These are phyloP conservation scores for Xylariaceae sp. DNA, from an alignment of 2,329 filamentous ascomycete species.

Conservation along the genomic window DNA sequence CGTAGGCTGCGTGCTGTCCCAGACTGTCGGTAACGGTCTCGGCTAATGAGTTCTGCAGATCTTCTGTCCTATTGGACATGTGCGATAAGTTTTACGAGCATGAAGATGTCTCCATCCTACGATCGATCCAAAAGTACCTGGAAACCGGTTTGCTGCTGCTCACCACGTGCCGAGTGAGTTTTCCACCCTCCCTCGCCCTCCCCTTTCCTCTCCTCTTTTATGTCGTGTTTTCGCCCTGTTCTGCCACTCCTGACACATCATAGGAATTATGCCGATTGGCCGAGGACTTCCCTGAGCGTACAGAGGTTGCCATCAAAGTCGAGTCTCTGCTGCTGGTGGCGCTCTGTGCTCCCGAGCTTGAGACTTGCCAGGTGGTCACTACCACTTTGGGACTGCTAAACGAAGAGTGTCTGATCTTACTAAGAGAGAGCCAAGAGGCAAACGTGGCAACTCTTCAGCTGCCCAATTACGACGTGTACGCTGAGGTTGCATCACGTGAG, in stretches of 20 bases:
- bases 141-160: slow-evolving; percentile 51
- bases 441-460: slow-evolving; percentile 50
- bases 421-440: slow-evolving; percentile 44
- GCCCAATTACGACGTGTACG: slow-evolving; percentile 56
- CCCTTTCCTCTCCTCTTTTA: not conserved
- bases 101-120: slow-evolving; percentile 40
- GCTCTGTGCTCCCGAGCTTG: slow-evolving; percentile 60
- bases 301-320: slow-evolving; percentile 47
- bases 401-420: slow-evolving; percentile 54
- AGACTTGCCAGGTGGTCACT: slow-evolving; percentile 60
- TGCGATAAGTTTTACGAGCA: slow-evolving; percentile 44
- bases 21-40: slow-evolving; percentile 13
- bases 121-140: slow-evolving; percentile 51
- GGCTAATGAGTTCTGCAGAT: slow-evolving; percentile 31
- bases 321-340: slow-evolving; percentile 60
- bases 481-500: slow-evolving; percentile 56
- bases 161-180: slow-evolving; percentile 42
- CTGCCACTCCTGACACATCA: slow-evolving; percentile 11
- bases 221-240: not conserved
- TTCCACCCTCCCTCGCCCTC: not conserved
- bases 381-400: slow-evolving; percentile 56
- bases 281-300: slow-evolving; percentile 51
- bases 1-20: slow-evolving; percentile 35
- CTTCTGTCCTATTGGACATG: slow-evolving; percentile 42
- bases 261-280: slow-evolving; percentile 52